Percentiles rank a stretch among this genome's conserved stretches.
Conservation (phyloP, 2,329 filamentous ascomycete species). For the Penicillium sp. region DNA sequence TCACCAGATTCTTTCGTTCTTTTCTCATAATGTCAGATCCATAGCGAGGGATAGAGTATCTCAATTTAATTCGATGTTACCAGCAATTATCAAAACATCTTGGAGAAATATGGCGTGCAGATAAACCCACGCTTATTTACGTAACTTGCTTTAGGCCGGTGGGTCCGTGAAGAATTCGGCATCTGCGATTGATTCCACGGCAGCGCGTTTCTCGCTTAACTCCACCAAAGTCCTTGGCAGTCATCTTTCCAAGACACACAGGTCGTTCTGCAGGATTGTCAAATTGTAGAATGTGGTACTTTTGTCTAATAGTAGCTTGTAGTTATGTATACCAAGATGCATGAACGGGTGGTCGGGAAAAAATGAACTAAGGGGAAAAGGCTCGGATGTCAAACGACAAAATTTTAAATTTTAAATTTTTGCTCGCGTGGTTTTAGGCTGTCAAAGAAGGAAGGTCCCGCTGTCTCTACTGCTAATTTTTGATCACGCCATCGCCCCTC, state of each 20-base stretch:
- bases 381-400: constrained; percentile 1
- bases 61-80: background rate
- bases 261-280: background rate
- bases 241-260: background rate
- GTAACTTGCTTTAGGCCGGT: background rate
- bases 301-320: background rate
- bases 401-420: background rate
- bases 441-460: constrained; percentile 4
- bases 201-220: background rate
- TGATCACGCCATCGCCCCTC: constrained; percentile 4
- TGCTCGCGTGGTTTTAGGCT: constrained; percentile 1
- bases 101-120: constrained; percentile 1
- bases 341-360: too few relatives aligned
- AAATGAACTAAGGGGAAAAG: background rate
- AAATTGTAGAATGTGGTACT: background rate
- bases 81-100: background rate
- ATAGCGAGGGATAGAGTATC: background rate
- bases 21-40: background rate
- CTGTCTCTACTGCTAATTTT: background rate
- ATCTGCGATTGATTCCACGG: constrained; percentile 1
- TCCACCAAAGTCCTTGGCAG: background rate
- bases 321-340: too few relatives aligned
- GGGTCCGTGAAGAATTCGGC: constrained; percentile 1
- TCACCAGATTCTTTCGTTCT: background rate
- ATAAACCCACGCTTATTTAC: background rate